Percentiles rank a stretch among this genome's conserved stretches.
phyloP scores from a whole-genome alignment of 495 filamentous ascomycete species.

The Aspergillus conjunctus region DNA sequence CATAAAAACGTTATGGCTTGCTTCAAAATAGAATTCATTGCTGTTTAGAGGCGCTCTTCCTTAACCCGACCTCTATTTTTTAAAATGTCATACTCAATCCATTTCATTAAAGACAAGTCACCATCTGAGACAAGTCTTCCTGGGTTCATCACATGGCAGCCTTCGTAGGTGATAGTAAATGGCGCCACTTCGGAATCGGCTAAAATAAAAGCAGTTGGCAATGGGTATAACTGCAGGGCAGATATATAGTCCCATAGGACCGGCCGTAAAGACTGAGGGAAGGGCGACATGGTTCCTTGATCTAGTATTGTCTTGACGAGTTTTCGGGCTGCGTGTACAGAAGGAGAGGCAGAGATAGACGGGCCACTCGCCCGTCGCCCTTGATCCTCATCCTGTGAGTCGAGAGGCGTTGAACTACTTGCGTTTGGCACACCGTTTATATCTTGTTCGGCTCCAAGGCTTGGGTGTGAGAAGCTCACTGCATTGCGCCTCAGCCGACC shows the following conservation, averaged over 20 bases:
- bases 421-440: constrained; percentile 19
- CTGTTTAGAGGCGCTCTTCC: constrained; percentile 43
- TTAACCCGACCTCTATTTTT: constrained; percentile 56
- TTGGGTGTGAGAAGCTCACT: constrained; percentile 53
- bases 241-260: constrained; percentile 84
- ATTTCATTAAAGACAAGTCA: constrained; percentile 64
- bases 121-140: constrained; percentile 69
- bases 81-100: constrained; percentile 82
- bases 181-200: constrained; percentile 77
- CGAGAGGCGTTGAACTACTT: constrained; percentile 17
- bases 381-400: constrained; percentile 16
- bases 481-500: constrained; percentile 73
- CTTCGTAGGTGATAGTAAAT: constrained; percentile 88
- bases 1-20: no score
- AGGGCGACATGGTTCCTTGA: constrained; percentile 85
- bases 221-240: constrained; percentile 77
- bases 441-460: constrained; percentile 29
- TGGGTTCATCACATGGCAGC: constrained; percentile 95
- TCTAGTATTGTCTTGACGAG: constrained; percentile 92
- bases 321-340: constrained; percentile 67
- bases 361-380: constrained; percentile 23
- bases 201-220: constrained; percentile 80
- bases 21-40: not conserved
- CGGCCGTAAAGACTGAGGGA: constrained; percentile 72
- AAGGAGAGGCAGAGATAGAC: constrained; percentile 42